Base-by-base conservation (phyloP, 1,284 basidiomycete species). In the Rhodotorula sp. region DNA sequence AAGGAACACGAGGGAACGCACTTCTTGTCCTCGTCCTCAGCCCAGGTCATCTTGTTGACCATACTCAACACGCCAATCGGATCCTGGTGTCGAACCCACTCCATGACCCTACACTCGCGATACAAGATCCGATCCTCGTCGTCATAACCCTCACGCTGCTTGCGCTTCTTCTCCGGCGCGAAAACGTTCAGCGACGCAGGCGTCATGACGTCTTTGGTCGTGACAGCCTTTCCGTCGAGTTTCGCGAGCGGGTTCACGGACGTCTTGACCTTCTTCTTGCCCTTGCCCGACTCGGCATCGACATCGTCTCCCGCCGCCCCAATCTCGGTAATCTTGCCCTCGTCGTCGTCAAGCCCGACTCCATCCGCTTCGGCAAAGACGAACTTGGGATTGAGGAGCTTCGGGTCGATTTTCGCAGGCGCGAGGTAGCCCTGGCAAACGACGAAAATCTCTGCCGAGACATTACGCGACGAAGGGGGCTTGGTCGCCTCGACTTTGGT, bases 381-480 rank as follows among this genome's bases (percentile, higher is more conserved):
- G 78, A 98, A 92, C 79, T 88, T 92, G 16, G 96, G 92, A 79
- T 99, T 95, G 73, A 99, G 87, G 82, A 99, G 98, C 82, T 95
- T 96, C 52, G 96, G 94, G 79, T 99, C 96, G 77, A 99, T 95
- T 78, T 90, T 87, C 80, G 92, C 92, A 7, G 96, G 96, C 7
- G 94, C 93, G 74, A 94, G 87, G 83, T 93, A 99, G 69, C 93
- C 92, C 73, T 89, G 89, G 82, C 96, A 99, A 64, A 98, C 93
- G 76, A 99, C 96, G 84, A 99, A 99, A 79, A 99, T 99, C 82
- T 99, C 96, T 13, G 96, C 96, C 57, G 96, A 99, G 58, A 99
- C 96, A 81, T 96, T 98, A 84, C 96, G 88, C 30, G 96, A 99
- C 40, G 93, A 95, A 18, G 96, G 94, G 3, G 96, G 96, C 80